Evolutionary conservation across 495 filamentous ascomycete genomes (phyloP).

Genomic region (Trichocladium antarcticum): DNA sequence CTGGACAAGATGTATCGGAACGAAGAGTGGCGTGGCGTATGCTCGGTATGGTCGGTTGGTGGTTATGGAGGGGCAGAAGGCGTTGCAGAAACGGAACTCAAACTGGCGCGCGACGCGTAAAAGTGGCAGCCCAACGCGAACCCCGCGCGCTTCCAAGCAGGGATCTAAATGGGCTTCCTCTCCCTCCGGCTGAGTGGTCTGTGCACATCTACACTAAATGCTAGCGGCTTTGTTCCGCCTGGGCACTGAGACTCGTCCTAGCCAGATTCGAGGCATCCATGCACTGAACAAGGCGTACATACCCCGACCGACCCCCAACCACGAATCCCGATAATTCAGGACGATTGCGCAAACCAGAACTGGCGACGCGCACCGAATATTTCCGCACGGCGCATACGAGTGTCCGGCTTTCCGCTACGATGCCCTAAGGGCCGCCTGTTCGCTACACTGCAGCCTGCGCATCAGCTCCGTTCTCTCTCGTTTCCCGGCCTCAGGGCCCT

Average conservation of each 20-base stretch:
- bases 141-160: slow-evolving; percentile 6
- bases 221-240: no score
- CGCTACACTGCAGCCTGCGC: not conserved
- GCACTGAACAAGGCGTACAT: not conserved
- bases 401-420: slow-evolving; percentile 16
- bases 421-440: slow-evolving; percentile 20
- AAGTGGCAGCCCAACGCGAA: slow-evolving; percentile 19
- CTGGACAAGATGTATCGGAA: not conserved
- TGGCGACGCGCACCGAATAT: no score
- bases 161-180: slow-evolving; percentile 22
- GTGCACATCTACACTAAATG: no score
- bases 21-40: not conserved
- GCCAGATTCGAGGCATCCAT: not conserved
- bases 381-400: slow-evolving; percentile 1
- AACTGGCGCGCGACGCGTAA: slow-evolving; percentile 2
- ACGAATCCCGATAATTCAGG: no score
- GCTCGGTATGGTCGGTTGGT: no score
- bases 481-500: slow-evolving; percentile 10
- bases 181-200: not conserved
- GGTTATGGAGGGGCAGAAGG: slow-evolving; percentile 12
- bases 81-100: slow-evolving; percentile 5
- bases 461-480: not conserved
- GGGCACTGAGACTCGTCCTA: not conserved
- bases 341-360: no score
- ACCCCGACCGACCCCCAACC: not conserved